Base-by-base conservation (phyloP, 441 rosid genomes). In the Biscutella laevigata region DNA sequence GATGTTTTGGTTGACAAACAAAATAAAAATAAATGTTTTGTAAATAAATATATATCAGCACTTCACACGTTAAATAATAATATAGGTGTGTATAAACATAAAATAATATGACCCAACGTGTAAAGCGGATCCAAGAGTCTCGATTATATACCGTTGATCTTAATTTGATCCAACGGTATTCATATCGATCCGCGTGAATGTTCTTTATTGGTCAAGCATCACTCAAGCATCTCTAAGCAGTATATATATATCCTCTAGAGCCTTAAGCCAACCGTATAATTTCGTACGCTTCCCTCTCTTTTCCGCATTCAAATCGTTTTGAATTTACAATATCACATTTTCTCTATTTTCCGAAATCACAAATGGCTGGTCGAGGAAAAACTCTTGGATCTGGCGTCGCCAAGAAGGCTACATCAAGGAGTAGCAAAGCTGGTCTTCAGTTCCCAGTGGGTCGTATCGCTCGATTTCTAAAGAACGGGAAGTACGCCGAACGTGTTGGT, bases 311-410 rank as follows among this genome's bases (percentile, higher is more conserved):
- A n/a, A n/a, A n/a, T 4, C 22, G 12, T 35, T 32, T 54, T 8
- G 11, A 44, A 53, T 1, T 14, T 24, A n/a, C n/a, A n/a, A n/a
- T n/a, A n/a, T n/a, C n/a, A n/a, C 4, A 0, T 4, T 1, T 6
- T 2, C 25, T 21, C 3, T 2, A 22, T 2, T 22, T 4, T 22
- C 25, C 4, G n/a, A n/a, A n/a, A 2, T 6, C n/a, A 7, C 10
- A n/a, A 47, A 89, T 90, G 95, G 94, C 94, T 5, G 97, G 97
- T 22, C 78, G 95, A 44, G 97, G 97, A n/a, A 90, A 90, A 42
- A 90, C 97, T 25, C 83, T 90, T 2, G 95, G 95, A 33, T 90
- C 94, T 6, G 91, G 95, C 0, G 80, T 92, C 1, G 14, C 89
- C 1, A 90, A 86, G 78, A 89, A 89, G 73, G 78, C 97, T 0